Evolutionary conservation across 148 eudicot genomes (phyloP).

Genomic region (Persicaria maculosa): DNA sequence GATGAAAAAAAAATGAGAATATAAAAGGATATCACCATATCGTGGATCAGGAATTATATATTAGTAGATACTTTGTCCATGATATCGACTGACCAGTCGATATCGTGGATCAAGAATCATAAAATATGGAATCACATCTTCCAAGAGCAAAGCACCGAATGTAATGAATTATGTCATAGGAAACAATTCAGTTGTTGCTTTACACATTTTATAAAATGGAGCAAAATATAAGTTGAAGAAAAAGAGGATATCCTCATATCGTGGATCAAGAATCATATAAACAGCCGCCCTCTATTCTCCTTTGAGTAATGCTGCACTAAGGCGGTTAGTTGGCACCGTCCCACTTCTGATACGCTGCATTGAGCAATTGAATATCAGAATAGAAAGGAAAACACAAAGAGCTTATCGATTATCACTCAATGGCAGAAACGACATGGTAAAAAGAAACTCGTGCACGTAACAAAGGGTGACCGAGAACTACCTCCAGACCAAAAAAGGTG

Average conservation of each 20-base stretch:
- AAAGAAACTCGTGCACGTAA: neutral
- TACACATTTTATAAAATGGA: too few relatives aligned
- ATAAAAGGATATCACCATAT: slow-evolving; percentile 98
- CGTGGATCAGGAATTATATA: too few relatives aligned
- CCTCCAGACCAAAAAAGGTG: slow-evolving; percentile 94
- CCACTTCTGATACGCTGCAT: slow-evolving; percentile 92
- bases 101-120: too few relatives aligned
- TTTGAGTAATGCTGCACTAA: slow-evolving; percentile 77
- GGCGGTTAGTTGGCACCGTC: slow-evolving; percentile 79
- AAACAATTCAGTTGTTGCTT: too few relatives aligned
- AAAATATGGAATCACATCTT: too few relatives aligned
- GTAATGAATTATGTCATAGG: too few relatives aligned
- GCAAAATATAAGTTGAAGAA: too few relatives aligned
- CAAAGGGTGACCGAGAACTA: slow-evolving; percentile 18
- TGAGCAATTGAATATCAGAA: slow-evolving; percentile 4
- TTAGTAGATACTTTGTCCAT: too few relatives aligned
- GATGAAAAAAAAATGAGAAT: too few relatives aligned
- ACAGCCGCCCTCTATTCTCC: slow-evolving; percentile 88
- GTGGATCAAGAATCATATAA: slow-evolving; percentile 85
- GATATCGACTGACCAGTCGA: too few relatives aligned
- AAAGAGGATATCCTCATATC: too few relatives aligned
- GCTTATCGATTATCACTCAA: neutral
- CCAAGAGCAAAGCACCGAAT: too few relatives aligned
- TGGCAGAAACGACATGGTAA: neutral
- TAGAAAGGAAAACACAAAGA: neutral